Evolutionary conservation across 2,329 filamentous ascomycete species (phyloP).

Genomic region (Ascochyta viciae-villosae): DNA sequence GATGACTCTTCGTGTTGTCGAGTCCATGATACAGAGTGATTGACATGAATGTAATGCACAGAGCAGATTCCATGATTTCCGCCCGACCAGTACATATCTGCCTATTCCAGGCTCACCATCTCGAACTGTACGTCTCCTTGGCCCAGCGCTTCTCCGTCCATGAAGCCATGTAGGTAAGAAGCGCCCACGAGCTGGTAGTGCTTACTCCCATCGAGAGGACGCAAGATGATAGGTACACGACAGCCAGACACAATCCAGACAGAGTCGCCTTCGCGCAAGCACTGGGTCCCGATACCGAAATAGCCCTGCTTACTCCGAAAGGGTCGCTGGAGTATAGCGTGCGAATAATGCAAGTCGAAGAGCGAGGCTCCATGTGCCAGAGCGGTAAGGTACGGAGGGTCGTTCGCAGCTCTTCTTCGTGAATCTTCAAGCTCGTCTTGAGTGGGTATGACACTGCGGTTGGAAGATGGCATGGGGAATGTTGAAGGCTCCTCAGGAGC

Average conservation of each 20-base stretch:
- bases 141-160: constrained; percentile 23
- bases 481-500: neutral
- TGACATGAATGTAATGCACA: neutral
- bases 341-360: constrained; percentile 22
- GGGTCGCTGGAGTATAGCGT: constrained; percentile 18
- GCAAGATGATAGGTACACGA: constrained; percentile 25
- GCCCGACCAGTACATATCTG: neutral
- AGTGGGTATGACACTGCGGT: constrained; percentile 3
- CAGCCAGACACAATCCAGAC: constrained; percentile 26
- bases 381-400: constrained; percentile 2
- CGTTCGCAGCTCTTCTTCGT: neutral
- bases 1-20: too few species aligned
- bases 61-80: too few species aligned
- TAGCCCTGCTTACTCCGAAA: constrained; percentile 21
- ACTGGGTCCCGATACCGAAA: constrained; percentile 25
- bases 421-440: constrained; percentile 3
- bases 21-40: too few species aligned
- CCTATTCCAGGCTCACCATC: constrained; percentile 22
- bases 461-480: neutral
- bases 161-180: constrained; percentile 26
- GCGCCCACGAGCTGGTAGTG: constrained; percentile 24
- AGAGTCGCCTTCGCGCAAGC: constrained; percentile 19
- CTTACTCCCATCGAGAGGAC: constrained; percentile 6
- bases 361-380: constrained; percentile 16
- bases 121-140: constrained; percentile 5